phyloP scores from a whole-genome alignment of 441 rosid genomes.

The Croton laevigatus region DNA sequence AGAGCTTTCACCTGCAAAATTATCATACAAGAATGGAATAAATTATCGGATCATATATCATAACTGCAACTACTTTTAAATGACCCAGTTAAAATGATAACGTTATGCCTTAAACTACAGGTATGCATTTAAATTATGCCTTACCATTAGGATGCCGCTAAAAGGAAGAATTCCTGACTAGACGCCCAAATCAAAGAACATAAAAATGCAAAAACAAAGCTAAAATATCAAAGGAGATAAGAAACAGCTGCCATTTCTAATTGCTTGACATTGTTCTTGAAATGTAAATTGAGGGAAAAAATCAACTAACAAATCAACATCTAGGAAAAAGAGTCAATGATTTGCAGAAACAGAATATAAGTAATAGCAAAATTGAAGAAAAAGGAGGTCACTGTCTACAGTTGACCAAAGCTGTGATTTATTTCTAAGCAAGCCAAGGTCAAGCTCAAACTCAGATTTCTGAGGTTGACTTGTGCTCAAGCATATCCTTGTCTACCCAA shows the following conservation, averaged over 20 bases:
- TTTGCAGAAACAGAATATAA: neutral
- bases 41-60: neutral
- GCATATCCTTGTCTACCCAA: too few species aligned
- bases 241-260: neutral
- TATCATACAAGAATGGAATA: neutral
- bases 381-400: neutral
- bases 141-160: neutral
- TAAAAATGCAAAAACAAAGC: neutral
- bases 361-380: neutral
- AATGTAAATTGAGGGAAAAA: neutral
- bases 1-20: conserved; percentile 71
- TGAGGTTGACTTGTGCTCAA: too few species aligned
- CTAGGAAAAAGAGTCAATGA: neutral
- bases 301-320: neutral
- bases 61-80: neutral
- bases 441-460: too few species aligned
- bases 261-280: neutral
- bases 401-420: neutral
- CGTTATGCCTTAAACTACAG: neutral
- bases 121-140: neutral
- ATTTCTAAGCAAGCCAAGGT: too few species aligned
- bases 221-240: neutral
- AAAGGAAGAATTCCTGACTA: neutral
- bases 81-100: neutral
- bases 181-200: neutral